A percentile compares a stretch with the other conserved stretches of the same genome.
Conservation (phyloP, 2,329 filamentous ascomycete genomes). For the Ciborinia camelliae region DNA sequence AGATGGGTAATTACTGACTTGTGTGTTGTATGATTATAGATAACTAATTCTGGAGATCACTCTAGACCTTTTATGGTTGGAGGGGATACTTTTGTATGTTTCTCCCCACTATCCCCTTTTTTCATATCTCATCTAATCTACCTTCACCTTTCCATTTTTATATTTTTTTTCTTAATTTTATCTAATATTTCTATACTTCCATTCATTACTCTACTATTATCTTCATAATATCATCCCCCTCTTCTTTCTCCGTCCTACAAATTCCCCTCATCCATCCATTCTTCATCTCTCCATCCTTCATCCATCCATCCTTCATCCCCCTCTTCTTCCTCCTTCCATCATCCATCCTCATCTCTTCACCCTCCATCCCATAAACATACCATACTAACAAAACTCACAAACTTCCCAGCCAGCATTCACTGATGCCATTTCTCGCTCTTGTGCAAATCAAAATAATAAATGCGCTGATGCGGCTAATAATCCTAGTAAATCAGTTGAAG, state of each 20-base stretch:
- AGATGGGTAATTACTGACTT: background rate
- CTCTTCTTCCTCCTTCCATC: background rate
- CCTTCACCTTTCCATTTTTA: background rate
- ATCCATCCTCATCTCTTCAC: background rate
- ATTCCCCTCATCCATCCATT: background rate
- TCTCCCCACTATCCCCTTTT: too few species aligned
- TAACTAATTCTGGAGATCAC: slow-evolving; percentile 14
- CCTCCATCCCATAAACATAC: background rate
- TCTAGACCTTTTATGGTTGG: slow-evolving; percentile 6
- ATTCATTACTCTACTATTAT: too few species aligned
- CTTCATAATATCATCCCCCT: too few species aligned
- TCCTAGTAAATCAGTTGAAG: background rate
- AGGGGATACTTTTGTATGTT: slow-evolving; percentile 16
- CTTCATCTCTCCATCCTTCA: background rate
- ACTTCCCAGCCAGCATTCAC: background rate
- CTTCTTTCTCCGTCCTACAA: too few species aligned
- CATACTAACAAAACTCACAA: background rate
- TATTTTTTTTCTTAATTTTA: background rate
- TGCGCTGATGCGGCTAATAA: slow-evolving; percentile 1
- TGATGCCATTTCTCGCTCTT: slow-evolving; percentile 1
- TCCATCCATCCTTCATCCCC: background rate
- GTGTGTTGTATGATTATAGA: background rate
- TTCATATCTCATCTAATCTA: background rate
- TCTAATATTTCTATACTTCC: too few species aligned
- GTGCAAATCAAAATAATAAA: slow-evolving; percentile 8